Evolutionary conservation across 2,329 filamentous ascomycete genomes (phyloP).

Genomic region (Apiospora aurea): DNA sequence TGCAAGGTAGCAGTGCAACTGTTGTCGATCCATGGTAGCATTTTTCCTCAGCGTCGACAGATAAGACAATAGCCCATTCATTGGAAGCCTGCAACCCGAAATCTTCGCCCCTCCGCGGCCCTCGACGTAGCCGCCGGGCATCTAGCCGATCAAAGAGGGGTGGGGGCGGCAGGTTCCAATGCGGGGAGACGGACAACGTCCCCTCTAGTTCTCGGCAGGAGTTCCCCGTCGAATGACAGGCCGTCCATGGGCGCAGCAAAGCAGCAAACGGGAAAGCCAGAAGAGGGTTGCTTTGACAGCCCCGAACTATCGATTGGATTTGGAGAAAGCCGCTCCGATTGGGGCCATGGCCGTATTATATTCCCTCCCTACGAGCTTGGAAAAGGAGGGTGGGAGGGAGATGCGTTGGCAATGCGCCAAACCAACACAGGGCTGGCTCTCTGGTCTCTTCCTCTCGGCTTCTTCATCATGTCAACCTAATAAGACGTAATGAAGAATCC

Average conservation of each 20-base stretch:
- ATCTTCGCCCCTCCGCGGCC: background rate
- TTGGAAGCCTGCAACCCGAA: background rate
- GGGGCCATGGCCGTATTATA: background rate
- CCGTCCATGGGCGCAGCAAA: background rate
- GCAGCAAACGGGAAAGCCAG: background rate
- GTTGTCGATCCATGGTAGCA: background rate
- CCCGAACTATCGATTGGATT: background rate
- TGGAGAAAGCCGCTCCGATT: slow-evolving; percentile 11
- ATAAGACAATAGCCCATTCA: background rate
- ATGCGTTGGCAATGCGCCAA: slow-evolving; percentile 1
- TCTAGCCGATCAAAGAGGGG: slow-evolving; percentile 6
- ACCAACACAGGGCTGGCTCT: background rate
- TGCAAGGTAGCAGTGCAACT: background rate
- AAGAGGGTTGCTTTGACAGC: background rate
- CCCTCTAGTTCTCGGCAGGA: slow-evolving; percentile 21
- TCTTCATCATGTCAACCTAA: slow-evolving; percentile 9
- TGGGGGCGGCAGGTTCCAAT: background rate
- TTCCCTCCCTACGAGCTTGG: background rate
- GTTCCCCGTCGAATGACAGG: slow-evolving; percentile 11
- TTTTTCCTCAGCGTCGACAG: background rate
- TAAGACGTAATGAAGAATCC: background rate
- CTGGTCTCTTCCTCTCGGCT: background rate
- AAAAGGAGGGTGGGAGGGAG: background rate
- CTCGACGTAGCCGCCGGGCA: slow-evolving; percentile 5
- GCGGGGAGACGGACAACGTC: background rate